Conservation (phyloP, 1,139 yeast species). For the Kazachstania sp. region DNA sequence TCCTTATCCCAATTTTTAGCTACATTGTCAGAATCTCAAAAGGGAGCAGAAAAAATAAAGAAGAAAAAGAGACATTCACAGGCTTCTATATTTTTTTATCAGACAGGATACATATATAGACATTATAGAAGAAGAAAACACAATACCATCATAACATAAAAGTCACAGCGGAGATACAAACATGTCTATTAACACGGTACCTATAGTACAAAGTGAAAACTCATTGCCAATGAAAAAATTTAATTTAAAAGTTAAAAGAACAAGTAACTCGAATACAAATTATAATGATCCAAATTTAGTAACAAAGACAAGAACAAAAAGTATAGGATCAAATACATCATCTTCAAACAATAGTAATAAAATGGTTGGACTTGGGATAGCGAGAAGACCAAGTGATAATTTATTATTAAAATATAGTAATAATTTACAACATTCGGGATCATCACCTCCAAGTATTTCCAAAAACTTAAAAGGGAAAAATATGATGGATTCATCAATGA, state of each 20-base stretch:
- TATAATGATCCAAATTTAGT: not conserved
- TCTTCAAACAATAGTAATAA: conserved; percentile 8
- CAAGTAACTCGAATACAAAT: not conserved
- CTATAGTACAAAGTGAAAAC: not conserved
- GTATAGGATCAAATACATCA: not conserved
- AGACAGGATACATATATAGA: no score
- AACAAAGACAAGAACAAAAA: not conserved
- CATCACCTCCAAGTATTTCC: not conserved
- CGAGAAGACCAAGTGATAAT: conserved; percentile 31
- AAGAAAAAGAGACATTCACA: no score
- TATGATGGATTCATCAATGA: not conserved
- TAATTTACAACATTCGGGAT: not conserved
- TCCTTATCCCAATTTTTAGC: no score
- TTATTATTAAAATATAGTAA: conserved; percentile 12
- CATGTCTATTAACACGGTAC: not conserved
- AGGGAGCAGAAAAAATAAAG: no score
- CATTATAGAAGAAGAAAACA: no score
- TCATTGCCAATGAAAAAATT: conserved; percentile 2
- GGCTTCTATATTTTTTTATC: no score
- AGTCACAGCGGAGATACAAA: not conserved
- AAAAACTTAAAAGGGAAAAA: not conserved
- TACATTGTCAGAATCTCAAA: no score
- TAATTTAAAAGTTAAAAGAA: conserved; percentile 1
- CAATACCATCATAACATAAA: no score
- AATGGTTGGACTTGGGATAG: conserved; percentile 23